phyloP scores from a whole-genome alignment of 2,329 filamentous ascomycete species.

The Botrytis aclada region DNA sequence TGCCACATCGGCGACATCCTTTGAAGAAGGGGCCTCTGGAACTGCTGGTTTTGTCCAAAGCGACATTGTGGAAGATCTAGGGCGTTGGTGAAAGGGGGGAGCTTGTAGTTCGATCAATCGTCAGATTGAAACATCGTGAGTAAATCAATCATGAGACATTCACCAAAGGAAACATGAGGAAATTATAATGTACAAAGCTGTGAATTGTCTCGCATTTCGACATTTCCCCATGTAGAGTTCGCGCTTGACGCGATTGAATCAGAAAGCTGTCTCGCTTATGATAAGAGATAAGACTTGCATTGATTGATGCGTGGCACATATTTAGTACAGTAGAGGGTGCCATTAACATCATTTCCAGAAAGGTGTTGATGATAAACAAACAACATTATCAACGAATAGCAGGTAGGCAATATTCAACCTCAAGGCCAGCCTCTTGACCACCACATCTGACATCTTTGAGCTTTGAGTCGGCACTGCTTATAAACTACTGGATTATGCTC shows the following conservation, averaged over 20 bases:
- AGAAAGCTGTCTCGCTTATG: neutral
- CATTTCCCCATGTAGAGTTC: neutral
- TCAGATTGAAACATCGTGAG: neutral
- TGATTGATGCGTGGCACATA: no score
- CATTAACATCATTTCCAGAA: neutral
- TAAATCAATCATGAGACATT: neutral
- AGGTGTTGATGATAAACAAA: no score
- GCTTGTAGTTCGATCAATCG: neutral
- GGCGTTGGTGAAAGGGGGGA: neutral
- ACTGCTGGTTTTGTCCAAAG: constrained; percentile 31
- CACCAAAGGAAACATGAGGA: neutral
- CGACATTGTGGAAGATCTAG: constrained; percentile 28
- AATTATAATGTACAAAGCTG: no score
- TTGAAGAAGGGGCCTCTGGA: constrained; percentile 21
- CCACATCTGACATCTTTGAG: no score
- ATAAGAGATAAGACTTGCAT: constrained; percentile 5
- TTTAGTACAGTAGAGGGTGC: neutral
- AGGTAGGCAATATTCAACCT: no score
- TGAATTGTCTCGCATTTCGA: neutral
- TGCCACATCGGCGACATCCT: constrained; percentile 40
- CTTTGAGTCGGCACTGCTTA: no score
- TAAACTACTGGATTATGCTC: no score
- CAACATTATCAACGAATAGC: no score
- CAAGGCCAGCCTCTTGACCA: no score
- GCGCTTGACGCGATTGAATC: constrained; percentile 1